These are phyloP conservation scores for Fraxinus albicans DNA, from an alignment of 305 asterid genomes.

Conservation along the genomic window DNA sequence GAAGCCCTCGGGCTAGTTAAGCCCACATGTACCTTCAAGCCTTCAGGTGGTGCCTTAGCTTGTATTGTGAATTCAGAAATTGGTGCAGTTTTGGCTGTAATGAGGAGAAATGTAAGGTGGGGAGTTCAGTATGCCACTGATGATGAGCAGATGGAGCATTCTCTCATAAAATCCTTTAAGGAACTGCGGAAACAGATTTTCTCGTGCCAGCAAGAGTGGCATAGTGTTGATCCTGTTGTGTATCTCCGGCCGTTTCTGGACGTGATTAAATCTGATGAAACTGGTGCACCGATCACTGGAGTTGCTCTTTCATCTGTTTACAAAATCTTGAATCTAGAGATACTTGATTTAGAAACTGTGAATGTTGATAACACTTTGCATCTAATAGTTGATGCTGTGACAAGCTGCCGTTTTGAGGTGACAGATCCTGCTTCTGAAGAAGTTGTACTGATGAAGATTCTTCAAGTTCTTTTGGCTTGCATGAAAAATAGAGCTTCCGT, in stretches of 20 bases:
- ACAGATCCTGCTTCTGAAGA: conserved; percentile 99
- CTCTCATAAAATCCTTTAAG: conserved; percentile 77
- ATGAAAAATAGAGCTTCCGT: conserved; percentile 85
- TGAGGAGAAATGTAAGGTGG: conserved; percentile 99
- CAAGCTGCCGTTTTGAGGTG: conserved; percentile 99
- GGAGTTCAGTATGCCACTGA: conserved; percentile 78
- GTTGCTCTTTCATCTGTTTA: conserved; percentile 89
- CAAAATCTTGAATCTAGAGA: conserved; percentile 76
- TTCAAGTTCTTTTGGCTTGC: conserved; percentile 98
- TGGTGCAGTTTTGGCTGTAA: conserved; percentile 95
- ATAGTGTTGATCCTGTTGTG: conserved; percentile 66
- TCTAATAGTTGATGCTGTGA: conserved; percentile 90
- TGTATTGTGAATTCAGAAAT: conserved; percentile 91
- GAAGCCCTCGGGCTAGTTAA: conserved; percentile 43
- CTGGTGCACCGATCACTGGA: conserved; percentile 97
- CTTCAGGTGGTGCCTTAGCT: conserved; percentile 71
- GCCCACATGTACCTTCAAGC: conserved; percentile 42
- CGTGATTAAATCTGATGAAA: conserved; percentile 91
- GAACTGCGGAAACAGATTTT: conserved; percentile 78
- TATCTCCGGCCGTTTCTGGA: conserved; percentile 91
- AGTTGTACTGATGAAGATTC: conserved; percentile 96
- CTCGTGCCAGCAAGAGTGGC: conserved; percentile 79
- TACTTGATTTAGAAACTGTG: conserved; percentile 66
- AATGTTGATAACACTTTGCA: conserved; percentile 79
- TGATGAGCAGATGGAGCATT: conserved; percentile 84